Evolutionary conservation across 345 rosid species (phyloP).

Genomic region (Luvunga scandens): DNA sequence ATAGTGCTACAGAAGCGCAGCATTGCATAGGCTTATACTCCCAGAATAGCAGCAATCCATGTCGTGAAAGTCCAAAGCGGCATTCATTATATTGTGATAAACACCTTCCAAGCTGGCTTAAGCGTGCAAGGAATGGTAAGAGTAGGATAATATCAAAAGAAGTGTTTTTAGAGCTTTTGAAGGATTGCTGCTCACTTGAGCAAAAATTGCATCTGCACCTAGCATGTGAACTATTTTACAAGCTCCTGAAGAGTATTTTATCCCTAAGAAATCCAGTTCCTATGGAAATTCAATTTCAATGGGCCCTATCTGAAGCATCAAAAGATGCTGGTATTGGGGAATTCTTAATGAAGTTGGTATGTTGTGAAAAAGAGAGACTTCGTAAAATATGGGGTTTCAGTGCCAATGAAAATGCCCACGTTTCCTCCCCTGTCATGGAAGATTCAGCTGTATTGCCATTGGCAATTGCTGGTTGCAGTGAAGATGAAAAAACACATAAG

Average conservation of each 20-base stretch:
- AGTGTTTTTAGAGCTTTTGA: slow-evolving; percentile 73
- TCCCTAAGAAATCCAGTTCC: slow-evolving; percentile 93
- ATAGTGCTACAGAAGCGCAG: slow-evolving; percentile 24
- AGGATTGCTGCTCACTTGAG: slow-evolving; percentile 54
- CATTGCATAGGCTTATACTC: slow-evolving; percentile 67
- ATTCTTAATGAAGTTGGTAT: slow-evolving; percentile 68
- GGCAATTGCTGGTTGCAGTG: slow-evolving; percentile 35
- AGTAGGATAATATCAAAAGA: slow-evolving; percentile 94
- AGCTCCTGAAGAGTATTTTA: slow-evolving; percentile 86
- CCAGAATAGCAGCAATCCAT: slow-evolving; percentile 41
- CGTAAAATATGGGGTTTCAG: slow-evolving; percentile 68
- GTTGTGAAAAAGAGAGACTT: slow-evolving; percentile 74
- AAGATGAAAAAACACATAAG: slow-evolving; percentile 40
- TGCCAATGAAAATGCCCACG: slow-evolving; percentile 35
- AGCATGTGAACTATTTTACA: slow-evolving; percentile 96
- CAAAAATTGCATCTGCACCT: slow-evolving; percentile 73
- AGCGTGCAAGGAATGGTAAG: slow-evolving; percentile 98
- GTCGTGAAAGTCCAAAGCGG: slow-evolving; percentile 68
- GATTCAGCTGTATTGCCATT: slow-evolving; percentile 44
- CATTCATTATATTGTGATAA: slow-evolving; percentile 79
- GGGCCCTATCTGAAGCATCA: slow-evolving; percentile 96
- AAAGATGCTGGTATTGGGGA: slow-evolving; percentile 61
- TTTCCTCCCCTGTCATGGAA: slow-evolving; percentile 33
- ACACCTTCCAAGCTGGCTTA: slow-evolving; percentile 99
- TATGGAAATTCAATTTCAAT: slow-evolving; percentile 82